These are phyloP conservation scores for Paramecium tetraurelia DNA, from an alignment of 73 alveolate genomes.

Conservation along the genomic window DNA sequence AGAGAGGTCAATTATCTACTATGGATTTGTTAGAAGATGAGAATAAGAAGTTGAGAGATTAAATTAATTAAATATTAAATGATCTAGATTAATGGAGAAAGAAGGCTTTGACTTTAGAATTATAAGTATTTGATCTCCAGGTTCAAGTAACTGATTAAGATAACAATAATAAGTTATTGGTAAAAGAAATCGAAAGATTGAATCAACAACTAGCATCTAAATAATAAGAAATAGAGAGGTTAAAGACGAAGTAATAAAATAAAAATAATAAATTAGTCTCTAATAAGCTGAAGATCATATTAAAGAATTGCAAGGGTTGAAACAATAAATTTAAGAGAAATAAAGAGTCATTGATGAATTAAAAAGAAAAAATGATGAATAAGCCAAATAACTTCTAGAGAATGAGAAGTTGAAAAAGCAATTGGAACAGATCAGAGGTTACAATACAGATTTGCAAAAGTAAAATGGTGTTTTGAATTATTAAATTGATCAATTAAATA, in stretches of 20 bases:
- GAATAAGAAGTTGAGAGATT: background rate
- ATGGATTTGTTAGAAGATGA: background rate
- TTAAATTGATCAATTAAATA: background rate
- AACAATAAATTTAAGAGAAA: background rate
- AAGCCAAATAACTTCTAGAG: background rate
- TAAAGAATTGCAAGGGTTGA: background rate
- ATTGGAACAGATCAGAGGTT: background rate
- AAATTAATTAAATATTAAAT: background rate
- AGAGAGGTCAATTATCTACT: background rate
- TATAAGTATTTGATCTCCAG: background rate
- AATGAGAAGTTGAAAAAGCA: background rate
- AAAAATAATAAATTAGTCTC: background rate
- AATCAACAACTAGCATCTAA: background rate
- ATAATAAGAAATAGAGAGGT: background rate
- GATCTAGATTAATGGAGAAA: constrained; percentile 24
- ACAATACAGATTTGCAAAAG: background rate
- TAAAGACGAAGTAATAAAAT: background rate
- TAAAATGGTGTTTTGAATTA: background rate
- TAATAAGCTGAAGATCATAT: constrained; percentile 23
- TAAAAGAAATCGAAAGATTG: background rate
- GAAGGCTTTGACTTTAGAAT: background rate
- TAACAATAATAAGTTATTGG: background rate
- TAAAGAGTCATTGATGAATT: constrained; percentile 1
- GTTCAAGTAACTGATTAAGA: background rate
- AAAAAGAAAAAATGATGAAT: background rate